These are phyloP conservation scores for Cercospora berteroae DNA, from an alignment of 2,329 filamentous ascomycete genomes.

Conservation along the genomic window DNA sequence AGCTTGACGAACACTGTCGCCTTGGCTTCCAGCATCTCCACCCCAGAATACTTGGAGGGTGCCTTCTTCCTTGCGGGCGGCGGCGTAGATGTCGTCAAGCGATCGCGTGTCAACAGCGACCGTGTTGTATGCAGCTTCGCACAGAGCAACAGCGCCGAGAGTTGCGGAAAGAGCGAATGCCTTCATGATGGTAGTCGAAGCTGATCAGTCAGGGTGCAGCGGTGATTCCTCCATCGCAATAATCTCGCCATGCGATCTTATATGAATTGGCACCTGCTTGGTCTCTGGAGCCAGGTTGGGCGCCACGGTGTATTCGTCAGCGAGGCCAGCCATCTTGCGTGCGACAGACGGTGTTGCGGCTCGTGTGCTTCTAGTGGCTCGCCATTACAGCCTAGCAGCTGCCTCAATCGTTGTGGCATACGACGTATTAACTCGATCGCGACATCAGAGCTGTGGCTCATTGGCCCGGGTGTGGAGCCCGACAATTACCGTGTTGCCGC, in stretches of 20 bases:
- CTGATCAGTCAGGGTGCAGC: background rate
- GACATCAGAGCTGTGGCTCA: background rate
- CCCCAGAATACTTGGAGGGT: slow-evolving; percentile 50
- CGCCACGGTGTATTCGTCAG: background rate
- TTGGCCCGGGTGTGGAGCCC: background rate
- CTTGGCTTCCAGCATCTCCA: slow-evolving; percentile 33
- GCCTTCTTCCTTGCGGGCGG: slow-evolving; percentile 50
- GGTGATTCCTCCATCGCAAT: background rate
- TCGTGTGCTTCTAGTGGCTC: background rate
- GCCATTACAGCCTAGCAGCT: background rate
- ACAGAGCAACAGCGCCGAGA: background rate
- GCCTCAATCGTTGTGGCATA: background rate
- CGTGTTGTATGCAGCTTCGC: slow-evolving; percentile 5
- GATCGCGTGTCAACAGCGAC: slow-evolving; percentile 45
- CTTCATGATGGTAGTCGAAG: background rate
- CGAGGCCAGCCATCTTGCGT: background rate
- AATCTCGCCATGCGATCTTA: background rate
- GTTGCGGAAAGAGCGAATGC: background rate
- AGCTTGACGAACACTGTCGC: slow-evolving; percentile 42
- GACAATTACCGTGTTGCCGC: background rate
- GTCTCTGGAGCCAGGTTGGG: background rate
- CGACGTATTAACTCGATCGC: background rate
- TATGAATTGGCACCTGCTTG: background rate
- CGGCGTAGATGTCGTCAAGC: slow-evolving; percentile 52
- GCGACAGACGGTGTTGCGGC: background rate